Evolutionary conservation across 257 asterid species (phyloP), one percentile per base, ranked within the genome.

Genomic region (Nicotiana otophora): DNA sequence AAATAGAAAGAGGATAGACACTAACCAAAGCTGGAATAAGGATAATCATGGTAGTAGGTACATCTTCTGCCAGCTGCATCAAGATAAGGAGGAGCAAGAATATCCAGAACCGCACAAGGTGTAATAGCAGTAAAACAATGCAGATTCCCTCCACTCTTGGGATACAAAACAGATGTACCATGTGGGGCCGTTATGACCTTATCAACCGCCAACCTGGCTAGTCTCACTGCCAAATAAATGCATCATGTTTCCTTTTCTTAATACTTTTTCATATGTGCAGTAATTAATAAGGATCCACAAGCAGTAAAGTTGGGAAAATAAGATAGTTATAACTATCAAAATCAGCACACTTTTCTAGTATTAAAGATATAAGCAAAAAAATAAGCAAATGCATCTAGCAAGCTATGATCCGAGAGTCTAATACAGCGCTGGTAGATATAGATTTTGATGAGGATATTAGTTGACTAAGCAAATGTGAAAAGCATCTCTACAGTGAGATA

Each of bases 61-160:
- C 99, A 96, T 78, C 88, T 91, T 84, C 99, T 86, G 84, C 97
- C 95, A 8, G 93, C 90, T 82, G 79, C 83, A 88, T 90, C 98
- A 36, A 86, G 83, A 64, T 96, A 96, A 78, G 99, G 98, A 72
- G 99, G 99, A 5, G 98, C 93, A 85, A 96, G 97, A 86, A 96
- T 91, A 88, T 96, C 99, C 30, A 96, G 93, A 85, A 96, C 92
- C 17, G 98, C 99, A 87, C 99, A 96, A 67, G 99, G 98, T 84
- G 97, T 88, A 60, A 96, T 4, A 51, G 99, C 99, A 30, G 98
- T 96, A 84, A 96, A 96, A 84, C 92, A 88, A 82, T 96, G 99
- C 86, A 96, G 88, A 85, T 96, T 96, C 69, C 98, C 99, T 86
- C 99, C 99, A 19, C 86, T 92, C 77, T 84, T 93, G 42, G 99